These are phyloP conservation scores for Cladophialophora bantiana DNA, from an alignment of 2,329 filamentous ascomycete genomes.

Conservation along the genomic window DNA sequence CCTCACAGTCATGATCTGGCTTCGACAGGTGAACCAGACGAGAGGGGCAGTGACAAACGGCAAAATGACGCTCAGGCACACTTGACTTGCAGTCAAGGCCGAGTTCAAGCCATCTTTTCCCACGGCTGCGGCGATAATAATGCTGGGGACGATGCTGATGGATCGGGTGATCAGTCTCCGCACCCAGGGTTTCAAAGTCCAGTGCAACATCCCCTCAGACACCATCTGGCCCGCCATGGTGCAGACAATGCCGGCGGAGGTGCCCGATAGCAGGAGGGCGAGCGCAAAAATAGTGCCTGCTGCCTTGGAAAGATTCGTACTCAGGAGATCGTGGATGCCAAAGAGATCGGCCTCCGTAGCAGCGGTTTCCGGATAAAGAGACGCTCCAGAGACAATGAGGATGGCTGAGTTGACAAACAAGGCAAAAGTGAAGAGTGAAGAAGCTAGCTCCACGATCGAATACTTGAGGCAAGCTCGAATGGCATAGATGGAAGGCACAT, in stretches of 20 bases:
- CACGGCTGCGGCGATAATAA: constrained; percentile 82
- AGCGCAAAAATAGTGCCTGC: constrained; percentile 86
- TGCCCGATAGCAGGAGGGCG: constrained; percentile 78
- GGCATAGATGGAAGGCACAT: constrained; percentile 74
- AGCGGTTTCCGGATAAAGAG: constrained; percentile 68
- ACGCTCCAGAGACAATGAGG: constrained; percentile 79
- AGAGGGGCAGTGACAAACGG: constrained; percentile 84
- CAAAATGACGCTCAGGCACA: constrained; percentile 77
- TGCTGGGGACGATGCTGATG: constrained; percentile 81
- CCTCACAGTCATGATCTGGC: constrained; percentile 77
- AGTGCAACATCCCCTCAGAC: constrained; percentile 79
- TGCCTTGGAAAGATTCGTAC: constrained; percentile 70
- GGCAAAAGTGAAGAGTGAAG: constrained; percentile 81
- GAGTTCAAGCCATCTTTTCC: constrained; percentile 73
- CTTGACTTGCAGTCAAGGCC: constrained; percentile 78
- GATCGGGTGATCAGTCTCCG: constrained; percentile 77
- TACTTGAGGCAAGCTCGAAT: constrained; percentile 77
- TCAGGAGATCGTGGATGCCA: constrained; percentile 77
- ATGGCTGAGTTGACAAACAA: constrained; percentile 86
- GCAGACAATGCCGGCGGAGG: constrained; percentile 79
- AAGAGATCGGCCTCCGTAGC: constrained; percentile 79
- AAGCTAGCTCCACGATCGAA: constrained; percentile 71
- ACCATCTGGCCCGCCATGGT: constrained; percentile 92
- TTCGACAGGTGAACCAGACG: constrained; percentile 82
- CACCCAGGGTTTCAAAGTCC: constrained; percentile 78